A percentile compares a stretch with the other conserved stretches of the same genome.
Evolutionary conservation across 2,329 filamentous ascomycete species (phyloP).

Genomic region (Colletotrichum paranaense): DNA sequence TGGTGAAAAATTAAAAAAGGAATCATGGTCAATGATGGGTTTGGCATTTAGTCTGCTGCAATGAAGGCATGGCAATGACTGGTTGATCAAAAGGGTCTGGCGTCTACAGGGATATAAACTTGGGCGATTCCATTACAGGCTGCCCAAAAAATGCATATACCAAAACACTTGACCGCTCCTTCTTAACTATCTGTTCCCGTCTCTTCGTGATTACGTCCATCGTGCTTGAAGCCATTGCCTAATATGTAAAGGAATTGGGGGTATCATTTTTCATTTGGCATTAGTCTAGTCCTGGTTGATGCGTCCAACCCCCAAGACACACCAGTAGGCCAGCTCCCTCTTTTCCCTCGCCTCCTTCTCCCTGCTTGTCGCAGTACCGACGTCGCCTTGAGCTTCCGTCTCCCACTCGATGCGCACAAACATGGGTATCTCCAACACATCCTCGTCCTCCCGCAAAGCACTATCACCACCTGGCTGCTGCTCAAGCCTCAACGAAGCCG

Average conservation of each 20-base stretch:
- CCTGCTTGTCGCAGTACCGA: slow-evolving; percentile 63
- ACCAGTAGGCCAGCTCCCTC: slow-evolving; percentile 95
- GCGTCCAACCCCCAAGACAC: slow-evolving; percentile 86
- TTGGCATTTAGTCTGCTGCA: slow-evolving; percentile 35
- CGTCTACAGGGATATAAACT: slow-evolving; percentile 62
- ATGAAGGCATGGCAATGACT: slow-evolving; percentile 36
- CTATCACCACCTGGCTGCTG: slow-evolving; percentile 41
- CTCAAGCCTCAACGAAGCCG: slow-evolving; percentile 64
- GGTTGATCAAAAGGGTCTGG: slow-evolving; percentile 54
- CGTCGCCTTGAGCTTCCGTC: slow-evolving; percentile 73
- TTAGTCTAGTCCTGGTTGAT: slow-evolving; percentile 65
- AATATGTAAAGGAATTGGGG: slow-evolving; percentile 45
- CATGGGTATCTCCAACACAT: slow-evolving; percentile 87
- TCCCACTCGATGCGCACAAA: slow-evolving; percentile 96
- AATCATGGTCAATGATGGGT: slow-evolving; percentile 36
- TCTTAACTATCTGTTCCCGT: slow-evolving; percentile 7
- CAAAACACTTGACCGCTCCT: slow-evolving; percentile 37
- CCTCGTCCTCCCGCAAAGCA: slow-evolving; percentile 67
- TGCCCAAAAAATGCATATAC: slow-evolving; percentile 51
- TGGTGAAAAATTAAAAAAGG: slow-evolving; percentile 2
- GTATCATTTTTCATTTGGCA: slow-evolving; percentile 51
- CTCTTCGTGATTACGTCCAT: neutral
- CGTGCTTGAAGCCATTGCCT: neutral
- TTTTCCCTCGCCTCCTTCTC: slow-evolving; percentile 77
- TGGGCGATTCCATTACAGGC: slow-evolving; percentile 56